phyloP scores from a whole-genome alignment of 2,329 filamentous ascomycete genomes.

The Colletotrichum truncatum region DNA sequence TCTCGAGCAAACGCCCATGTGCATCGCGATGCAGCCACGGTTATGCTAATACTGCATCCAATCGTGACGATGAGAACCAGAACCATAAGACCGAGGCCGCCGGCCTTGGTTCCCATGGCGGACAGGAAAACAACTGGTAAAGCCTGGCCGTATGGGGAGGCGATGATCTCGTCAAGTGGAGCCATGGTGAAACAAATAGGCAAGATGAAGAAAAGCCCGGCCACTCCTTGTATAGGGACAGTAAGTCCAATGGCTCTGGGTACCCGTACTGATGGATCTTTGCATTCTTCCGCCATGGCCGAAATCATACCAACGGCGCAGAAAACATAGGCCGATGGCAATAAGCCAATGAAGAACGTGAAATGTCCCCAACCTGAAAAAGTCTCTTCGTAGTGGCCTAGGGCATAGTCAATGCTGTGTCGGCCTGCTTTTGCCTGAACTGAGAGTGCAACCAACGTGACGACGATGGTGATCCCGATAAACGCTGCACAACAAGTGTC shows the following conservation, averaged over 20 bases:
- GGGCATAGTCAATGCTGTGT: not conserved
- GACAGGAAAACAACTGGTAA: constrained; percentile 70
- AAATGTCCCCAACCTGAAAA: not conserved
- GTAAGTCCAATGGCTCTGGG: constrained; percentile 77
- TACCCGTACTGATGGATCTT: constrained; percentile 71
- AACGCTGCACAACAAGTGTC: constrained; percentile 53
- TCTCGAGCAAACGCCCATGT: constrained; percentile 77
- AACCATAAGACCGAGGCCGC: constrained; percentile 68
- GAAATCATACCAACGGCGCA: constrained; percentile 71
- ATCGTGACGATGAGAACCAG: constrained; percentile 72
- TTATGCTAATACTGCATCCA: constrained; percentile 74
- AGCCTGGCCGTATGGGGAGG: constrained; percentile 66
- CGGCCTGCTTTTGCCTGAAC: not conserved
- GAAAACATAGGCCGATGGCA: constrained; percentile 78
- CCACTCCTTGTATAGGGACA: constrained; percentile 71
- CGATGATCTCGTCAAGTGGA: constrained; percentile 63
- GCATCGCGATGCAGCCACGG: constrained; percentile 72
- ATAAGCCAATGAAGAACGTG: constrained; percentile 68
- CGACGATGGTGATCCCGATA: not conserved
- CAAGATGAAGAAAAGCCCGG: constrained; percentile 74
- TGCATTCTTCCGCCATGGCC: constrained; percentile 78
- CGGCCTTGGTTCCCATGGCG: constrained; percentile 69
- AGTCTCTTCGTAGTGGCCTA: constrained; percentile 49
- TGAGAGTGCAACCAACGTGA: not conserved
- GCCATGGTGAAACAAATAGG: constrained; percentile 75